phyloP scores from a whole-genome alignment of 495 filamentous ascomycete genomes.

The Penicillium goetzii region DNA sequence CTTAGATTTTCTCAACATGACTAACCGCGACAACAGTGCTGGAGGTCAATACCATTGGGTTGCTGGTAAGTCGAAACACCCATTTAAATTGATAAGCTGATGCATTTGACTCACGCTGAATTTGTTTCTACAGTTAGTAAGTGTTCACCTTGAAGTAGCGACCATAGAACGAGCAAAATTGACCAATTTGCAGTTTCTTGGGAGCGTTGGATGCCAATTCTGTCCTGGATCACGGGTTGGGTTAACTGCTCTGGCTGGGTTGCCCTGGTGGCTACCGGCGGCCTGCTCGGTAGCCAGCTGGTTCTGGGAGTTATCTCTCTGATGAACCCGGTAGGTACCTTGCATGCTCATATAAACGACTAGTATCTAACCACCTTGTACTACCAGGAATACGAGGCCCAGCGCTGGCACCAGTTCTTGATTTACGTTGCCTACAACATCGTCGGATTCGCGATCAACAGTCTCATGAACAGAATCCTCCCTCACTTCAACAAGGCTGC shows the following conservation, averaged over 20 bases:
- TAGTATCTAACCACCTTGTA: background rate
- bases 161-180: slow-evolving; percentile 26
- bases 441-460: slow-evolving; percentile 66
- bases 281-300: slow-evolving; percentile 58
- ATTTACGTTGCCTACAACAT: slow-evolving; percentile 71
- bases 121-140: slow-evolving; percentile 1
- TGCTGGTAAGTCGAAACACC: slow-evolving; percentile 42
- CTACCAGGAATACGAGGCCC: slow-evolving; percentile 49
- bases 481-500: slow-evolving; percentile 66
- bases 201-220: slow-evolving; percentile 60
- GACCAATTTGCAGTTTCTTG: slow-evolving; percentile 37
- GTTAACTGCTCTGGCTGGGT: slow-evolving; percentile 78
- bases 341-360: no score
- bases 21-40: slow-evolving; percentile 41
- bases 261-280: slow-evolving; percentile 53
- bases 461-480: slow-evolving; percentile 62
- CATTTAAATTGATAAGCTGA: background rate
- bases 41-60: slow-evolving; percentile 80
- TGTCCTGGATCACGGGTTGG: slow-evolving; percentile 77
- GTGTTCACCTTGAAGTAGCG: slow-evolving; percentile 4
- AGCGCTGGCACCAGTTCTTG: slow-evolving; percentile 75
- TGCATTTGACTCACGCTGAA: background rate
- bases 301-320: slow-evolving; percentile 62
- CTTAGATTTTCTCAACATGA: slow-evolving; percentile 31
- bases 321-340: slow-evolving; percentile 51